Evolutionary conservation across 1,139 yeast species (phyloP).

Genomic region (Zygosaccharomyces pseudobailii): DNA sequence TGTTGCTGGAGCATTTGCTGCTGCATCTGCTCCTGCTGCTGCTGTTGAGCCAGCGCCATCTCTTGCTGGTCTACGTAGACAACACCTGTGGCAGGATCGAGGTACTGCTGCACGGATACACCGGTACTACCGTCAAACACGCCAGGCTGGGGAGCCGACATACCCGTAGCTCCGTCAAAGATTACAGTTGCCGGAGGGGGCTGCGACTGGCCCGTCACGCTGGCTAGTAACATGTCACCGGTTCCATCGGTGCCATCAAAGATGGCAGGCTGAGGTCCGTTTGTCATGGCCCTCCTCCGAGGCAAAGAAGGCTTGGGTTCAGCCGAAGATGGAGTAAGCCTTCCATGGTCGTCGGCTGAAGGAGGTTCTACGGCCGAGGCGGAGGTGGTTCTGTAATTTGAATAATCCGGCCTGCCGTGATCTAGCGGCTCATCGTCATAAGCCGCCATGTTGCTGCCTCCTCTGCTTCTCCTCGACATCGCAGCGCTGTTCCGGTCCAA

Average conservation of each 20-base stretch:
- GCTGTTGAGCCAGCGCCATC: slow-evolving; percentile 19
- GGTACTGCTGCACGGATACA: slow-evolving; percentile 27
- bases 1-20: slow-evolving; percentile 15
- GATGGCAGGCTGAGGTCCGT: slow-evolving; percentile 29
- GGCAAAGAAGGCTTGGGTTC: slow-evolving; percentile 20
- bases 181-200: slow-evolving; percentile 16
- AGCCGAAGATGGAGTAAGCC: slow-evolving; percentile 1
- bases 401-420: slow-evolving; percentile 4
- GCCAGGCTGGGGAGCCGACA: slow-evolving; percentile 15
- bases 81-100: slow-evolving; percentile 32
- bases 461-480: slow-evolving; percentile 3
- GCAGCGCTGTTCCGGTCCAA: slow-evolving; percentile 13
- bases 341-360: slow-evolving; percentile 1
- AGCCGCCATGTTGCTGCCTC: slow-evolving; percentile 2
- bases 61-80: slow-evolving; percentile 30
- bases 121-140: slow-evolving; percentile 28
- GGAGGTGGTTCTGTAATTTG: slow-evolving; percentile 11
- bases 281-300: slow-evolving; percentile 17
- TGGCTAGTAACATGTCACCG: slow-evolving; percentile 4
- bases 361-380: slow-evolving; percentile 17
- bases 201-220: slow-evolving; percentile 7
- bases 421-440: background rate
- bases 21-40: slow-evolving; percentile 17
- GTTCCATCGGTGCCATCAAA: slow-evolving; percentile 29
- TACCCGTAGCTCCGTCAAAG: slow-evolving; percentile 22